Evolutionary conservation across 2,329 filamentous ascomycete genomes (phyloP), one percentile per base, ranked within the genome.

Genomic region (Orbilia ellipsospora): DNA sequence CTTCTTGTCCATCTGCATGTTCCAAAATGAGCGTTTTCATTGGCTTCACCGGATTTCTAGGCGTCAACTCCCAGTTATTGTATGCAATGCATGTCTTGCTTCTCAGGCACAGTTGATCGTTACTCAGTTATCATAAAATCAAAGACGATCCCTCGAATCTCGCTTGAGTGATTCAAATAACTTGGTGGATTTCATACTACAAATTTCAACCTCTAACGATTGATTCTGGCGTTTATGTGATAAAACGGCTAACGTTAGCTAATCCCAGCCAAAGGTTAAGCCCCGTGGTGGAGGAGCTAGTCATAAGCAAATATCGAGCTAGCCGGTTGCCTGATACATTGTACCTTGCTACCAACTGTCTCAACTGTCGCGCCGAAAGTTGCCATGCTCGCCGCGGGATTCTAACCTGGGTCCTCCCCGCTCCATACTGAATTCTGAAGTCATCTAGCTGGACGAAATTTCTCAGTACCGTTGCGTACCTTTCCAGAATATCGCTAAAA

Each of bases 71-170:
- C 57, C 50, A 59, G 57, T 62, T 57, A 20, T 8, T 28, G 44
- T 44, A 68, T 62, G 61, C 65, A 60, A 61, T 74, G 63, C 70
- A 63, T 68, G 70, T 69, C 59, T 75, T 48, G 61, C 59, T 64
- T 56, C n/a, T 50, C 63, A 68, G 59, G 72, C 64, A 64, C 64
- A 45, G 16, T 48, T 18, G 44, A 48, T 36, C 31, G 31, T 36
- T 36, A 36, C 10, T 7, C 31, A 36, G 5, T 36, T 36, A 36
- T 36, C 31, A 36, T 36, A 36, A 4, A 36, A 36, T 6, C 31
- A 7, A 36, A 36, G 31, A 36, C 31, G 31, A 36, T 36, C 31
- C 31, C 31, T 36, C 31, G 10, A 36, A 36, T 36, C 31, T 36
- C 31, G 31, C 31, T 36, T 36, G 6, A 36, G 31, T 36, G 31